Conservation (phyloP, 2,329 filamentous ascomycete genomes). For the Colletotrichum eremochloae region DNA sequence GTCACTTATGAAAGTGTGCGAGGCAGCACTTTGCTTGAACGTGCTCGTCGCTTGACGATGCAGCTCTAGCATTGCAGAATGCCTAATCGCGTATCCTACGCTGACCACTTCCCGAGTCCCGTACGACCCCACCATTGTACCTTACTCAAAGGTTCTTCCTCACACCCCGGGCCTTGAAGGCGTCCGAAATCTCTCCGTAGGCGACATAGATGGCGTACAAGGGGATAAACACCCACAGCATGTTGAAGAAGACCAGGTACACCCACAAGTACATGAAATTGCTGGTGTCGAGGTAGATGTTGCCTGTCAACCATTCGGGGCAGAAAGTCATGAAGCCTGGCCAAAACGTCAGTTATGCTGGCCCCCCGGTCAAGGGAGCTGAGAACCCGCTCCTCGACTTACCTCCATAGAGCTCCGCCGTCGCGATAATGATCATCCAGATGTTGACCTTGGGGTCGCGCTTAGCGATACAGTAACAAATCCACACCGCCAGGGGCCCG, state of each 20-base stretch:
- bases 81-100: neutral
- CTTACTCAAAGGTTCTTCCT: constrained; percentile 48
- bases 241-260: constrained; percentile 78
- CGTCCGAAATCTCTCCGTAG: constrained; percentile 66
- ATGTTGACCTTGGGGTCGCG: constrained; percentile 68
- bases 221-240: constrained; percentile 75
- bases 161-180: constrained; percentile 57
- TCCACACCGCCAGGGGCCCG: constrained; percentile 70
- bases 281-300: constrained; percentile 71
- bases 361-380: too few relatives aligned
- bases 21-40: neutral
- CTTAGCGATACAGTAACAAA: constrained; percentile 72
- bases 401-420: constrained; percentile 76
- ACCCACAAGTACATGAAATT: constrained; percentile 79
- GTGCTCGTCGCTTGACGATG: neutral
- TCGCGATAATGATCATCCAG: constrained; percentile 75
- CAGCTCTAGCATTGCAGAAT: neutral
- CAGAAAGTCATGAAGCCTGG: constrained; percentile 78
- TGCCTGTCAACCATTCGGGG: constrained; percentile 76
- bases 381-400: constrained; percentile 43
- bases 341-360: neutral
- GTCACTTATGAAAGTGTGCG: neutral
- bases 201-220: constrained; percentile 70
- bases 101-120: neutral
- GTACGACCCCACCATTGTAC: constrained; percentile 11